phyloP scores from a whole-genome alignment of 208 protist species.

The Acanthamoeba triangularis region DNA sequence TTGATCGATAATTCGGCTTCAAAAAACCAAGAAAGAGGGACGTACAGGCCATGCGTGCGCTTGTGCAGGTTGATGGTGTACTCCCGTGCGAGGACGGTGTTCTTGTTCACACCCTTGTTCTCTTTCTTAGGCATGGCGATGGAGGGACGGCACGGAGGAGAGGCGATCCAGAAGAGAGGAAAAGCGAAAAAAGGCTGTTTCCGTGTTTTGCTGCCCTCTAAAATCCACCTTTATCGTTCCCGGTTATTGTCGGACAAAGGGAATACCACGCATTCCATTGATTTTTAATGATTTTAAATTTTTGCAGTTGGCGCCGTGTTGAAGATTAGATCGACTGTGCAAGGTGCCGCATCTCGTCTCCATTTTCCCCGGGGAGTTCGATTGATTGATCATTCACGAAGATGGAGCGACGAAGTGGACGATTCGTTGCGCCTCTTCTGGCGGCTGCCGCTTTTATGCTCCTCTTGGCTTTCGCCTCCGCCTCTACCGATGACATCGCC shows the following conservation, averaged over 20 bases:
- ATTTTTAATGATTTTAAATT: neutral
- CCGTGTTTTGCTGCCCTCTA: neutral
- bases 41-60: slow-evolving; percentile 94
- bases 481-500: slow-evolving; percentile 49
- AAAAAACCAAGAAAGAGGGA: neutral
- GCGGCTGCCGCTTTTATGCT: neutral
- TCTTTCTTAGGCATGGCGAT: slow-evolving; percentile 82
- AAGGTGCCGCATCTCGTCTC: neutral
- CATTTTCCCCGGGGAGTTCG: neutral
- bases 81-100: slow-evolving; percentile 94
- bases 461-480: slow-evolving; percentile 3
- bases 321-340: neutral
- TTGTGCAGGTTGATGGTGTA: slow-evolving; percentile 99
- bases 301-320: no score
- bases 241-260: neutral
- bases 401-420: neutral
- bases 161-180: slow-evolving; percentile 70
- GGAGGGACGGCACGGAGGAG: slow-evolving; percentile 54
- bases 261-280: neutral
- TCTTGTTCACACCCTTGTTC: slow-evolving; percentile 80
- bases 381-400: neutral
- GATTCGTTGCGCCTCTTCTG: neutral
- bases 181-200: slow-evolving; percentile 69
- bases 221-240: slow-evolving; percentile 1
- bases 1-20: slow-evolving; percentile 11